These are phyloP conservation scores for Colletotrichum trifolii DNA, from an alignment of 2,329 filamentous ascomycete genomes.

Conservation along the genomic window DNA sequence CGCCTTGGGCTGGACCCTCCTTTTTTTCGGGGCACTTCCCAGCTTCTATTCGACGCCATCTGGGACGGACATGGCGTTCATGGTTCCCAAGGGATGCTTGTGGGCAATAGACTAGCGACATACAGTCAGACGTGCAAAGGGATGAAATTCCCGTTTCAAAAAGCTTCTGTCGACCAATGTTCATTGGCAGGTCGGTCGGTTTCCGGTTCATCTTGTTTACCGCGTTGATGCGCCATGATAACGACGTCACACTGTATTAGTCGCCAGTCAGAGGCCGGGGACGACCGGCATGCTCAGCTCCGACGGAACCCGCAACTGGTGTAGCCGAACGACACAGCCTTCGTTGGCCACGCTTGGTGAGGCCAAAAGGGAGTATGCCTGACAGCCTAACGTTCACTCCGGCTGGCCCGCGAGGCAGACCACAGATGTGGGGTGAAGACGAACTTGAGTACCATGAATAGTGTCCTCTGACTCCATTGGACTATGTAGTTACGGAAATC, in stretches of 20 bases:
- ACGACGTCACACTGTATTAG: conserved; percentile 3
- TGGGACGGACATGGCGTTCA: conserved; percentile 18
- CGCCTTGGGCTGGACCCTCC: conserved; percentile 12
- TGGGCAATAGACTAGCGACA: not conserved
- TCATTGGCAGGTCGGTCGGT: not conserved
- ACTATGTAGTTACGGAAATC: conserved; percentile 17
- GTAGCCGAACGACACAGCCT: conserved; percentile 4
- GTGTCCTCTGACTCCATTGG: conserved; percentile 31
- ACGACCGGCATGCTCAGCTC: not conserved
- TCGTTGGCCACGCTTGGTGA: conserved; percentile 8
- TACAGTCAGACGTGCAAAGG: conserved; percentile 5
- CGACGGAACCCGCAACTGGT: conserved; percentile 16
- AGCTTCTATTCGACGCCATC: conserved; percentile 9
- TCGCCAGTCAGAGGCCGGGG: no score
- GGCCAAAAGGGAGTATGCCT: conserved; percentile 9
- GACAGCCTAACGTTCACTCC: not conserved
- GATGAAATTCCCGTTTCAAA: conserved; percentile 9
- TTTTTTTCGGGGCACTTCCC: not conserved
- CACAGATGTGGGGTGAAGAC: conserved; percentile 6
- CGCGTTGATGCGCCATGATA: not conserved
- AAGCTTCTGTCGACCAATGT: not conserved
- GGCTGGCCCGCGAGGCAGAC: not conserved
- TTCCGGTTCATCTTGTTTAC: not conserved
- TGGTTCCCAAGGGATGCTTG: not conserved
- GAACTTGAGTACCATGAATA: conserved; percentile 20